Conservation (phyloP, 2,329 filamentous ascomycete species). For the Diaporthe sp. region DNA sequence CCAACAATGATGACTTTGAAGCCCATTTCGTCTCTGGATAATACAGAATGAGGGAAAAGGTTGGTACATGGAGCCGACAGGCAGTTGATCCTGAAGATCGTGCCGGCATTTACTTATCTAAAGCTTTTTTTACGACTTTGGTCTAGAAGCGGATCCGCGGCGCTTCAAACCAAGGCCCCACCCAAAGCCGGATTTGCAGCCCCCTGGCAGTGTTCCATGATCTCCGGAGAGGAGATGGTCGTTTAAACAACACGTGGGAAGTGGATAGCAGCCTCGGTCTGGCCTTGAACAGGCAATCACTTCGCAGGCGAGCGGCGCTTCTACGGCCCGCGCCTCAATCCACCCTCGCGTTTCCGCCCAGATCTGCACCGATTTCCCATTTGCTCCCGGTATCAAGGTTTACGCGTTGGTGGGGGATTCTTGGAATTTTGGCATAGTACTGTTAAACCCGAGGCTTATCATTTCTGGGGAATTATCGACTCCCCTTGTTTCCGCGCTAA, state of each 20-base stretch:
- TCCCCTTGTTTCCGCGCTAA: slow-evolving; percentile 4
- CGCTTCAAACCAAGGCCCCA: slow-evolving; percentile 5
- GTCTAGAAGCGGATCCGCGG: slow-evolving; percentile 14
- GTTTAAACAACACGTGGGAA: slow-evolving; percentile 25
- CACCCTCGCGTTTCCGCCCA: background rate
- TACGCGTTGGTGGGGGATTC: background rate
- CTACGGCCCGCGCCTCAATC: background rate
- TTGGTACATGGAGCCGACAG: background rate
- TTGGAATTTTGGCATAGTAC: background rate
- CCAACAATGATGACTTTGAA: slow-evolving; percentile 49
- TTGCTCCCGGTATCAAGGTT: background rate
- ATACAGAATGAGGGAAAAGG: background rate
- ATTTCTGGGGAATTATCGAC: slow-evolving; percentile 10
- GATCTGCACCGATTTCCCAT: background rate
- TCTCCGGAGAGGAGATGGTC: slow-evolving; percentile 26
- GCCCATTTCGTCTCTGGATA: slow-evolving; percentile 25
- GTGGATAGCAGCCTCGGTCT: slow-evolving; percentile 21
- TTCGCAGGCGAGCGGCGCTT: slow-evolving; percentile 16
- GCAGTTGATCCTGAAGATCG: background rate
- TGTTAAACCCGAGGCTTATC: background rate
- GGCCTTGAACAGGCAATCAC: slow-evolving; percentile 10
- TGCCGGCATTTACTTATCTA: slow-evolving; percentile 21
- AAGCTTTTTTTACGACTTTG: background rate
- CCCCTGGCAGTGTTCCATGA: slow-evolving; percentile 20
- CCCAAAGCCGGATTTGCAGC: slow-evolving; percentile 16